Conservation (phyloP, 2,329 filamentous ascomycete species). For the Aspergillus intermedius region DNA sequence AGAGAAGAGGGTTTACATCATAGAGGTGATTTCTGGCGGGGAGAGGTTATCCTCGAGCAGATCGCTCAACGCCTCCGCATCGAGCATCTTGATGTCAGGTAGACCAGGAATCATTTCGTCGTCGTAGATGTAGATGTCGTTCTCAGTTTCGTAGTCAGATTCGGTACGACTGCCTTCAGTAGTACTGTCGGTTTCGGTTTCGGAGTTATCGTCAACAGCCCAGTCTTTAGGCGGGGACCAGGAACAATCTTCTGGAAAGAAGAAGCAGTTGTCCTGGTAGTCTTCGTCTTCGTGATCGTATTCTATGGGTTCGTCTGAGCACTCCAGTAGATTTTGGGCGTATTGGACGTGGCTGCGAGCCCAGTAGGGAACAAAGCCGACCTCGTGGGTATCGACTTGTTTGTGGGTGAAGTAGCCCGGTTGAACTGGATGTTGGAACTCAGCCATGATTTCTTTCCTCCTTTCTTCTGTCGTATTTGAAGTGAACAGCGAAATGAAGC, state of each 20-base stretch:
- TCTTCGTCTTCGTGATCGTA: conserved; percentile 39
- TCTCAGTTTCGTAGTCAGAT: conserved; percentile 9
- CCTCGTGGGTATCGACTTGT: conserved; percentile 9
- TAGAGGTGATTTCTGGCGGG: conserved; percentile 39
- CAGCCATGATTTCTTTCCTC: conserved; percentile 9
- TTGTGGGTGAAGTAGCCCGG: conserved; percentile 9
- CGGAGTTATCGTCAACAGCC: conserved; percentile 19
- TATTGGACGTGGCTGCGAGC: conserved; percentile 31
- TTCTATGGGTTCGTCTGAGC: conserved; percentile 35
- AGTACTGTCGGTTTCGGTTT: conserved; percentile 5
- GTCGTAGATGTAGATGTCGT: conserved; percentile 13
- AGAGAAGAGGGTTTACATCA: conserved; percentile 24
- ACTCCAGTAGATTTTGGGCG: conserved; percentile 36
- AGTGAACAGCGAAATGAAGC: neutral
- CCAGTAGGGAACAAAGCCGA: conserved; percentile 33
- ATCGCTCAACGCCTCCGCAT: conserved; percentile 36
- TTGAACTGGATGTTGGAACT: conserved; percentile 17
- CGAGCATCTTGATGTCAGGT: conserved; percentile 39
- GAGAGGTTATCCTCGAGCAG: conserved; percentile 38
- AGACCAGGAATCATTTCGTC: conserved; percentile 36
- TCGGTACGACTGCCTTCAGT: neutral
- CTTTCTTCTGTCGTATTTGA: conserved; percentile 2
- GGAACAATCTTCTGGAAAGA: conserved; percentile 39
- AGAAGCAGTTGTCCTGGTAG: conserved; percentile 38
- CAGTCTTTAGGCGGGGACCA: conserved; percentile 30